A percentile compares a stretch with the other conserved stretches of the same genome.
Conservation (phyloP, 768 basidiomycete species). For the Omphalotus guepiniiformis region DNA sequence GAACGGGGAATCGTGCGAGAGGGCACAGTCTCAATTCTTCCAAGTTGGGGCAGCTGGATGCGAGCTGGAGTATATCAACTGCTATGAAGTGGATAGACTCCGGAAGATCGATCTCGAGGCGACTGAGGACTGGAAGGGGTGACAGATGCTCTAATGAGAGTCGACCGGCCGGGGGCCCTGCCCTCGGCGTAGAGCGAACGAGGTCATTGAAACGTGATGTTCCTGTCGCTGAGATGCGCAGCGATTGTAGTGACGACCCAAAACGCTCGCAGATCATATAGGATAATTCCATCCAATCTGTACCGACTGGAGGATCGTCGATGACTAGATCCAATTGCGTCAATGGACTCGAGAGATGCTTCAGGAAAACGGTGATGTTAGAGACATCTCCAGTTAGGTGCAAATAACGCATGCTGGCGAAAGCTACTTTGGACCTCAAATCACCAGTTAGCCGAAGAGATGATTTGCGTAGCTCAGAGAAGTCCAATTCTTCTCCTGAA, state of each 20-base stretch:
- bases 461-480: conserved; percentile 70
- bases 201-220: conserved; percentile 79
- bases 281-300: conserved; percentile 74
- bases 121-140: conserved; percentile 47
- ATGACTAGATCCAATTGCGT: conserved; percentile 70
- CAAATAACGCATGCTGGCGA: conserved; percentile 53
- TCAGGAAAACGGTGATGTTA: conserved; percentile 69
- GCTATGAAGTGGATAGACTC: conserved; percentile 67
- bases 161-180: conserved; percentile 54
- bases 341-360: conserved; percentile 61
- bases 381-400: conserved; percentile 67
- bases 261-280: conserved; percentile 60
- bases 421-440: conserved; percentile 50
- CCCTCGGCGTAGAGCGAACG: conserved; percentile 68
- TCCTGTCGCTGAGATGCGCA: conserved; percentile 62
- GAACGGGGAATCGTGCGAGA: conserved; percentile 56
- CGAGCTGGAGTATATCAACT: conserved; percentile 54
- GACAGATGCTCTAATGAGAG: conserved; percentile 59
- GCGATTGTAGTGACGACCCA: conserved; percentile 49
- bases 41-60: conserved; percentile 60
- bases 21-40: conserved; percentile 69
- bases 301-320: conserved; percentile 72
- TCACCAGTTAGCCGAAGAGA: conserved; percentile 61
- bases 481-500: conserved; percentile 74
- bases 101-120: conserved; percentile 76